A percentile compares a stretch with the other conserved stretches of the same genome.
Conservation (phyloP, 768 basidiomycete species). For the Leucocoprinus leucothites region DNA sequence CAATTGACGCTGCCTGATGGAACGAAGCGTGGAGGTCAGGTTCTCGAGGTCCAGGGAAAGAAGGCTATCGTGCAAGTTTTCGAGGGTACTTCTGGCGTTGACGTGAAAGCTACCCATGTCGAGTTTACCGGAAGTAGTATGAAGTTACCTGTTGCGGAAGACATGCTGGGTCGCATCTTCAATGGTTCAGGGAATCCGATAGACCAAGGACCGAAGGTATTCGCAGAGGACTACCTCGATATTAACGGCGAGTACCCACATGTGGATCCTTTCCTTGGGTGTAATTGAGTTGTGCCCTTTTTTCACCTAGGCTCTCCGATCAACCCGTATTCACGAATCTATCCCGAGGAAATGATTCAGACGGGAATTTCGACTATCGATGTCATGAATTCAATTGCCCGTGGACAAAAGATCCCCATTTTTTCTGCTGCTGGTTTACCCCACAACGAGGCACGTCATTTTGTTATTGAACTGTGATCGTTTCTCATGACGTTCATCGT, state of each 20-base stretch:
- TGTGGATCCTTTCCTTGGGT: neutral
- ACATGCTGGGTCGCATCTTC: constrained; percentile 99
- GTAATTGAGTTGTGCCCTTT: neutral
- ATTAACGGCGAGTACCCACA: constrained; percentile 77
- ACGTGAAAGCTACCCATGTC: constrained; percentile 96
- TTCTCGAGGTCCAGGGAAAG: constrained; percentile 96
- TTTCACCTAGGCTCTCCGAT: constrained; percentile 85
- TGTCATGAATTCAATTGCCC: constrained; percentile 97
- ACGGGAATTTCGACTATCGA: constrained; percentile 99
- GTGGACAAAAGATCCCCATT: constrained; percentile 99
- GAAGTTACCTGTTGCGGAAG: constrained; percentile 98
- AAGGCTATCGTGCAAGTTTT: constrained; percentile 99
- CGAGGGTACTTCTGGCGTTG: constrained; percentile 96
- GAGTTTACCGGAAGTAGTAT: constrained; percentile 98
- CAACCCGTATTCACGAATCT: constrained; percentile 97
- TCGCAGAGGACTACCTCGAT: constrained; percentile 98
- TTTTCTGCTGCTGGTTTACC: constrained; percentile 99
- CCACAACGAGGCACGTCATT: constrained; percentile 82
- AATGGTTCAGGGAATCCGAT: constrained; percentile 98
- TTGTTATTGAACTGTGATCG: neutral
- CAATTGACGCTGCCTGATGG: constrained; percentile 94
- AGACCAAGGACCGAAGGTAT: constrained; percentile 97
- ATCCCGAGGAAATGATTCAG: constrained; percentile 99
- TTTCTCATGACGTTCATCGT: neutral
- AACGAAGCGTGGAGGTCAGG: constrained; percentile 92